These are phyloP conservation scores for Populus hybrid DNA, from an alignment of 441 rosid genomes.

Conservation along the genomic window DNA sequence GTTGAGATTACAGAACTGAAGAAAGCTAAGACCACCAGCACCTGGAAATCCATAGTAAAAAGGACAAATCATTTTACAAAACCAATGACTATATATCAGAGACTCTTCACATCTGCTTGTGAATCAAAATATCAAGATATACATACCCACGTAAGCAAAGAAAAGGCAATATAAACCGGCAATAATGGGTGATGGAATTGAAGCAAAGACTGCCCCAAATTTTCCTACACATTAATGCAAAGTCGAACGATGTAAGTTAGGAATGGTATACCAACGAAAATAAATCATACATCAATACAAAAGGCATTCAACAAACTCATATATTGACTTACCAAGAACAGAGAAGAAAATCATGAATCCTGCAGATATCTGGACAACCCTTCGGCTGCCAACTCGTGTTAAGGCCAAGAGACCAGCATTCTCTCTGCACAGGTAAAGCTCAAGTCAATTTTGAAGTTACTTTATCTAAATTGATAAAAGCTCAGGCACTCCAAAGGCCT, in stretches of 20 bases:
- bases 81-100: too few species aligned
- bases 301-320: constrained; percentile 9
- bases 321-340: constrained; percentile 57
- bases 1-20: too few species aligned
- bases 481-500: constrained; percentile 8
- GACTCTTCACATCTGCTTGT: too few species aligned
- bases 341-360: constrained; percentile 99
- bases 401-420: constrained; percentile 92
- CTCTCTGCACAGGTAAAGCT: constrained; percentile 51
- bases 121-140: too few species aligned
- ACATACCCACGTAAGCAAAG: too few species aligned
- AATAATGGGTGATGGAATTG: constrained; percentile 86
- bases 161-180: too few species aligned
- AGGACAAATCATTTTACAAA: too few species aligned
- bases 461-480: constrained; percentile 3
- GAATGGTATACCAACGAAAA: constrained; percentile 10
- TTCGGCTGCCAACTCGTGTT: constrained; percentile 91
- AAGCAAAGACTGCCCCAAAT: constrained; percentile 96
- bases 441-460: constrained; percentile 11
- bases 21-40: too few species aligned
- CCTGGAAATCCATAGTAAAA: too few species aligned
- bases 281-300: background rate
- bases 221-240: constrained; percentile 54
- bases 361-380: constrained; percentile 95
- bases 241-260: background rate